Evolutionary conservation across 495 filamentous ascomycete genomes (phyloP), one percentile per base, ranked within the genome.

Genomic region (Aspergillus wentii): DNA sequence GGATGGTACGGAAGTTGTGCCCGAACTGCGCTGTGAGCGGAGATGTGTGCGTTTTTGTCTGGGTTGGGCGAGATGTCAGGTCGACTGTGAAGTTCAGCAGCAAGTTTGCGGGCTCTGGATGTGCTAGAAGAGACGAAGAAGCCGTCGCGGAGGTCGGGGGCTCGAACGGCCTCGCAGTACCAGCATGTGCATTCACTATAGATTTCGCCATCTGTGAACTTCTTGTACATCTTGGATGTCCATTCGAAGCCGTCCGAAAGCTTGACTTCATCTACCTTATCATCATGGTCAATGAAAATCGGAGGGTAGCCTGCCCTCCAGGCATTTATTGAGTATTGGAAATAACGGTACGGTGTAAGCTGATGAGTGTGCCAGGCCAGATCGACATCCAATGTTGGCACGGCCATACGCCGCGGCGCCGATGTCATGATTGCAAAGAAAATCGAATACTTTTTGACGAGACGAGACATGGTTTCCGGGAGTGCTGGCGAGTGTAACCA

Each of bases 161-260:
- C 75, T 9, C 88, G 80, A 43, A 85, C 77, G 15, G 82, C 77
- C 68, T 92, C 87, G 64, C 88, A 95, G 55, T 88, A 90, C 86
- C 88, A 94, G 61, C 88, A 95, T 3, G 80, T 88, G 53, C 88
- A 94, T 57, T 86, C 83, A 19, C 75, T 82, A 58, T 92, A 94
- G 17, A 84, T 72, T 41, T 82, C 73, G 6, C 68, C 64, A 48
- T 69, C 80, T 13, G 60, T 66, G 26, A 56, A 44, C 22, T 80
- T 75, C 46, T 82, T 71, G 56, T 88, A 94, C 8, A 51, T 60
- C 48, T 78, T 81, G 55, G 66, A 75, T 1, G 89, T 95, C 80
- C 82, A 86, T 52, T 78, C 78, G 46, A 94, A 91, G 28, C 71
- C 69, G 10, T 62, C 61, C 32, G 72, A 76, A 18, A 94, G 69